Base-by-base conservation (phyloP, 495 filamentous ascomycete genomes). In the Cryomyces antarcticus region DNA sequence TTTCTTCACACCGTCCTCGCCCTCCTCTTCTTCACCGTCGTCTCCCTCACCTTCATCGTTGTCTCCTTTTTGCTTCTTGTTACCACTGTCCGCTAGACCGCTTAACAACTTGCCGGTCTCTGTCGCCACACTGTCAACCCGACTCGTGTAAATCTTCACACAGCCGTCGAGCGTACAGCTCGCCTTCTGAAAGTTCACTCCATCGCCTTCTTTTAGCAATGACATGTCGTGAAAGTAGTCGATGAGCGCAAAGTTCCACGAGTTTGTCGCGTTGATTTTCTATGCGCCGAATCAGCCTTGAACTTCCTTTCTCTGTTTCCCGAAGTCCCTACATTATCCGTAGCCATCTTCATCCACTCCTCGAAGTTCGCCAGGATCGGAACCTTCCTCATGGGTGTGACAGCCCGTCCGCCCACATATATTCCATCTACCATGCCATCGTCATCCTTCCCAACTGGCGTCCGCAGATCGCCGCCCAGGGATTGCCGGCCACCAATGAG, bases 261-360 rank as follows among this genome's bases (percentile, higher is more conserved):
- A 95, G 59, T 99, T 99, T 27, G 81, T 76, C 36, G 89, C 92
- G 56, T 96, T 99, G 63, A 99, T 99, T 69, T 99, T 99, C 67
- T 63, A 28, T 5, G 30, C 6, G 41, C 41, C 30, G 17, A 24
- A 53, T 50, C 39, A 51, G 42, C 37, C 31, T 6, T 10, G 7
- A 6, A 7, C 30, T 39, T n/a, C 6, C 7, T 30, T 7, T 27
- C 9, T 30, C 9, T 6, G 10, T 10, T 41, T 17, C n/a, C 33
- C 28, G 38, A 7, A 28, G 30, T 29, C 13, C 46, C 36, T 45
- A 61, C 58, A 50, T 99, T 99, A 65, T 99, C 89, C 24, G 88
- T 96, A 7, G 92, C 92, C 83, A 96, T 87, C 71, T 96, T 99
- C 92, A 99, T 96, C 89, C 89, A 96, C 56, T 99, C 92, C 60